Evolutionary conservation across 805 yeast species (phyloP).

Genomic region (Dipodascopsis uninucleata): DNA sequence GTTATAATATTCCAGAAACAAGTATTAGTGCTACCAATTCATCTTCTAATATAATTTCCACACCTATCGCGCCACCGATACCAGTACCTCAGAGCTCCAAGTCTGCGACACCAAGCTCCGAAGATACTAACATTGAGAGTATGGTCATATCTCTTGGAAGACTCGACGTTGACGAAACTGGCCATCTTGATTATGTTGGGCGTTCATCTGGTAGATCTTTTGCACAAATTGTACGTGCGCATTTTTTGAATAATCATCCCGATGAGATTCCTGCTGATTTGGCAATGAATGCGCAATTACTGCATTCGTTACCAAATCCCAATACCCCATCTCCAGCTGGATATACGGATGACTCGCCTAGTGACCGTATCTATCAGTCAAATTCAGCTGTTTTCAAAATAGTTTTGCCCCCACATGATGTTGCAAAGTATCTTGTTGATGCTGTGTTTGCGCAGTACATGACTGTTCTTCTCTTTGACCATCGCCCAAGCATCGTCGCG

Average conservation of each 20-base stretch:
- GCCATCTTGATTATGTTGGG: constrained; percentile 30
- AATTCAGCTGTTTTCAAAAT: constrained; percentile 50
- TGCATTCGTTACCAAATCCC: constrained; percentile 7
- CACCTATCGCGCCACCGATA: neutral
- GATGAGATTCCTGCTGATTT: constrained; percentile 25
- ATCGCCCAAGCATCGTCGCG: constrained; percentile 72
- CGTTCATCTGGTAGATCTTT: constrained; percentile 30
- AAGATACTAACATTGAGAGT: constrained; percentile 29
- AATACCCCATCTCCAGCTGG: constrained; percentile 3
- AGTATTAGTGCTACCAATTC: neutral
- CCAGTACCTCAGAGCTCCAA: neutral
- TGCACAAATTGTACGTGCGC: constrained; percentile 29
- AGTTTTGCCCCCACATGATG: constrained; percentile 70
- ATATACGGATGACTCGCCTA: constrained; percentile 13
- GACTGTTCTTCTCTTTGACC: constrained; percentile 79
- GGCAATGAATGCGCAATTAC: constrained; percentile 4
- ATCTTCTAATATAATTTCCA: neutral
- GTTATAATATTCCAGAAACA: neutral
- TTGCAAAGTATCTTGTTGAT: constrained; percentile 65
- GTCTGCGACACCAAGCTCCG: neutral
- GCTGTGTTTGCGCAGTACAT: constrained; percentile 85
- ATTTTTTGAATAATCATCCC: constrained; percentile 24
- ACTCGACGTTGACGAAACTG: constrained; percentile 31
- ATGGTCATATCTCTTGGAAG: constrained; percentile 32
- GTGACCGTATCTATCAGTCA: constrained; percentile 9